Conservation (phyloP, 495 filamentous ascomycete species). For the Monascus purpureus region DNA sequence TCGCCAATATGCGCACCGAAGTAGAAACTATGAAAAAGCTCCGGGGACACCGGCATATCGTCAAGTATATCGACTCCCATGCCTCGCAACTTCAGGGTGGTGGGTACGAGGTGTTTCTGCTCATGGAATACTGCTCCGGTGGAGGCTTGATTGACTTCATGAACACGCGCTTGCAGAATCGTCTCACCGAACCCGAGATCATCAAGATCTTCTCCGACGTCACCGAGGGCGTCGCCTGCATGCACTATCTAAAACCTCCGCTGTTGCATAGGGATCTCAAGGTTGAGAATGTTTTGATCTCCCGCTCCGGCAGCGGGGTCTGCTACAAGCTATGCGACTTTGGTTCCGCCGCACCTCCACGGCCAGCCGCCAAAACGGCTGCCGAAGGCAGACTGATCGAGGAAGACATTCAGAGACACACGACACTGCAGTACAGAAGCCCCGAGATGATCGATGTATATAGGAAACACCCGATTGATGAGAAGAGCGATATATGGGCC, state of each 20-base stretch:
- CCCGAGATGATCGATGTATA: constrained; percentile 99
- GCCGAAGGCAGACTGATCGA: constrained; percentile 83
- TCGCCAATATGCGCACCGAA: constrained; percentile 94
- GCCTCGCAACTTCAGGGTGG: constrained; percentile 84
- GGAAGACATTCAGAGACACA: constrained; percentile 94
- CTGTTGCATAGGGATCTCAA: constrained; percentile 91
- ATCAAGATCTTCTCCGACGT: constrained; percentile 94
- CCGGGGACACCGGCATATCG: constrained; percentile 89
- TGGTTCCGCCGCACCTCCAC: constrained; percentile 76
- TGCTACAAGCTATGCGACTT: constrained; percentile 97
- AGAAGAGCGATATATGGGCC: constrained; percentile 99
- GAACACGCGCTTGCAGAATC: constrained; percentile 94
- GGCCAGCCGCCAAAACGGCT: constrained; percentile 69
- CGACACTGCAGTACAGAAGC: constrained; percentile 91
- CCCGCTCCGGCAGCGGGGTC: constrained; percentile 39
- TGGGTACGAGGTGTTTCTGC: constrained; percentile 92
- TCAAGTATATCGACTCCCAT: constrained; percentile 96
- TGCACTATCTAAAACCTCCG: constrained; percentile 96
- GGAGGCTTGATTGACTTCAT: constrained; percentile 98
- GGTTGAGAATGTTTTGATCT: constrained; percentile 95
- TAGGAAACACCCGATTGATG: constrained; percentile 88
- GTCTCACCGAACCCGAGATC: constrained; percentile 93
- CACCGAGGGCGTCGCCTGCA: constrained; percentile 90
- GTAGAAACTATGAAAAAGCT: constrained; percentile 99
- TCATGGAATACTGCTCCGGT: constrained; percentile 83